A percentile compares a stretch with the other conserved stretches of the same genome.
These are phyloP conservation scores for Spizellomyces sp. DNA, from an alignment of 192 early-diverging fungal genomes.

Conservation along the genomic window DNA sequence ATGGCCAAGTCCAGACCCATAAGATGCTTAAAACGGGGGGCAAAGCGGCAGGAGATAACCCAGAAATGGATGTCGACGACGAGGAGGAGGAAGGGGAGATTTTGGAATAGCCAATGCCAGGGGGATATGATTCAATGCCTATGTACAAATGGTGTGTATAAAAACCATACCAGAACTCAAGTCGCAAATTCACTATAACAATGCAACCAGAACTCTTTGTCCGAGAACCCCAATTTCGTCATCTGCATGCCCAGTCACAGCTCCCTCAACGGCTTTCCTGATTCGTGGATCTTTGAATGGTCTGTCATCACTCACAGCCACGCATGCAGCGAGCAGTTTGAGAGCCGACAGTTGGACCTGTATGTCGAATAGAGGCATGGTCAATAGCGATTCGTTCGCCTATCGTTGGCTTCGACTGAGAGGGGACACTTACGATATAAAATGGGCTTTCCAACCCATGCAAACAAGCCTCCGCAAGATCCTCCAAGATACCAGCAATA, in stretches of 20 bases:
- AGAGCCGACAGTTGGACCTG: background rate
- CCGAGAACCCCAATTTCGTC: background rate
- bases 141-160: background rate
- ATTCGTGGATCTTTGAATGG: background rate
- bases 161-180: background rate
- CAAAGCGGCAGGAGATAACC: background rate
- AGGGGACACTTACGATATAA: background rate
- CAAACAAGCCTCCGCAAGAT: background rate
- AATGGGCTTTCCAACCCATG: background rate
- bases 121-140: background rate
- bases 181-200: background rate
- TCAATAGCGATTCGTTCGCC: background rate
- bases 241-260: background rate
- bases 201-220: background rate
- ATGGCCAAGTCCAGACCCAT: too few relatives aligned
- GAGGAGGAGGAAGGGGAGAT: slow-evolving; percentile 4
- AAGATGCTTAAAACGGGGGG: too few relatives aligned
- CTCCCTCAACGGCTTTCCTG: background rate
- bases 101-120: background rate
- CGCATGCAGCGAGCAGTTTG: background rate
- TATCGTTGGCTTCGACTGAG: background rate
- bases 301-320: background rate
- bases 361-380: background rate
- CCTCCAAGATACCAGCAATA: background rate
- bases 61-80: background rate